These are phyloP conservation scores for Sabuloglossum arenarium DNA, from an alignment of 495 filamentous ascomycete genomes.

Conservation along the genomic window DNA sequence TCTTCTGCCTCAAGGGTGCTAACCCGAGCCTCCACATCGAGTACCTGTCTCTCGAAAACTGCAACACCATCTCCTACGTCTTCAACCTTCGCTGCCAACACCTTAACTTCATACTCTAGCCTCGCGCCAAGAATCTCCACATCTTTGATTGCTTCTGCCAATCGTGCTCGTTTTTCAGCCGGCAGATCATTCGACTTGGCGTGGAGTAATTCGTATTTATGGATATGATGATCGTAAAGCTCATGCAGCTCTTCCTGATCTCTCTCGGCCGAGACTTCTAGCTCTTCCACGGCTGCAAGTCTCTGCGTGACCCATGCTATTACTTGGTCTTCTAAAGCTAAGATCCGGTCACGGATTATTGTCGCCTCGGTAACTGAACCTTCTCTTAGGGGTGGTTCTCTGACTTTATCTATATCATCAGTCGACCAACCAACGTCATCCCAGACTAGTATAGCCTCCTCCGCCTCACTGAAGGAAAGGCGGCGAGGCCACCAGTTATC, in stretches of 20 bases:
- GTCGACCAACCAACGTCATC: slow-evolving; percentile 17
- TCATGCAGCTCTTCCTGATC: slow-evolving; percentile 45
- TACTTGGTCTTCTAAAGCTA: slow-evolving; percentile 27
- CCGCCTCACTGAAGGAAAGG: slow-evolving; percentile 74
- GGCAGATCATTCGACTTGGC: slow-evolving; percentile 46
- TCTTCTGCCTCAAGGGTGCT: slow-evolving; percentile 45
- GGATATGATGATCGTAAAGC: slow-evolving; percentile 43
- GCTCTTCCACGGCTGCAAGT: slow-evolving; percentile 35
- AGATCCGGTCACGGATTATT: slow-evolving; percentile 30
- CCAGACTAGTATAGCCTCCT: slow-evolving; percentile 68
- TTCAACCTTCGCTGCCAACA: slow-evolving; percentile 57
- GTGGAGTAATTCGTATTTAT: slow-evolving; percentile 40
- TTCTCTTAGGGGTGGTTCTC: slow-evolving; percentile 21
- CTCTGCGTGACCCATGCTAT: slow-evolving; percentile 46
- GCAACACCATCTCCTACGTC: slow-evolving; percentile 71
- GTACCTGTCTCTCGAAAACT: slow-evolving; percentile 64
- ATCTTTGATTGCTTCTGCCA: slow-evolving; percentile 59
- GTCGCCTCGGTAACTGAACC: slow-evolving; percentile 36
- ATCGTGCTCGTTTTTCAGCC: slow-evolving; percentile 36
- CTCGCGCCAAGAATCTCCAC: slow-evolving; percentile 69
- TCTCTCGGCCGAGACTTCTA: slow-evolving; percentile 37
- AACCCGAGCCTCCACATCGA: slow-evolving; percentile 53
- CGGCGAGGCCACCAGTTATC: slow-evolving; percentile 54
- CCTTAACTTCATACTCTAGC: slow-evolving; percentile 83
- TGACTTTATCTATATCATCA: slow-evolving; percentile 9